Base-by-base conservation (phyloP, 257 asterid genomes). In the Scutellaria barbata region DNA sequence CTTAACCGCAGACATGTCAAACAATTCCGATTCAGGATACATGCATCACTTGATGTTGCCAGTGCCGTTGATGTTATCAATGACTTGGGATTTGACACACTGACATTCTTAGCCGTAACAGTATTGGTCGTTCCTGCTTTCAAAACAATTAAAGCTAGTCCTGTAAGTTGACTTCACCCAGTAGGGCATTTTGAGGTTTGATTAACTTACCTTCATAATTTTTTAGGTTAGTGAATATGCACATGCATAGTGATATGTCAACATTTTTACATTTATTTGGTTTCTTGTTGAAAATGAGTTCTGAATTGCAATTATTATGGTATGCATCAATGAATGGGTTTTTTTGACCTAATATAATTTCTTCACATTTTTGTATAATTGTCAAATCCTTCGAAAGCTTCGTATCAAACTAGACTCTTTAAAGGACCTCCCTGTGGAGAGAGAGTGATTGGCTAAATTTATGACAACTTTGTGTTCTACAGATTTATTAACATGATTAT, bases 121-220 rank as follows among this genome's bases (percentile, higher is more conserved):
- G 99, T 95, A 47, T 50, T 92, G 81, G 88, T 95, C 81, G 95
- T 95, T 83, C 99, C 99, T 68, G 96, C 86, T 80, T 92, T 95
- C 82, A 92, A 76, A 79, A 74, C 8, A 81, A 85, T 95, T 74
- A 91, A 86, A 89, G 93, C 99, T 71, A 95, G 99, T 85, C 98
- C 99, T 50, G 99, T 95, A 86, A 88, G 96, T 84, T 74, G 14
- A 68, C 57, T 56, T 83, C 54, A 57, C 63, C 35, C 3, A 10
- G 57, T 47, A 25, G 50, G 64, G 16, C 41, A 10, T 4, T 60
- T 62, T 58, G 17, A 17, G 40, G 20, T 47, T 60, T 74, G 48
- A 74, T 66, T 43, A 13, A 37, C 16, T 51, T 20, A 20, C 41
- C 5, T 65, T 10, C 5, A 35, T 64, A 7, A 13, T 1, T 18